A percentile compares a stretch with the other conserved stretches of the same genome.
Conservation (phyloP, 2,329 filamentous ascomycete species). For the Ascosphaera acerosa region DNA sequence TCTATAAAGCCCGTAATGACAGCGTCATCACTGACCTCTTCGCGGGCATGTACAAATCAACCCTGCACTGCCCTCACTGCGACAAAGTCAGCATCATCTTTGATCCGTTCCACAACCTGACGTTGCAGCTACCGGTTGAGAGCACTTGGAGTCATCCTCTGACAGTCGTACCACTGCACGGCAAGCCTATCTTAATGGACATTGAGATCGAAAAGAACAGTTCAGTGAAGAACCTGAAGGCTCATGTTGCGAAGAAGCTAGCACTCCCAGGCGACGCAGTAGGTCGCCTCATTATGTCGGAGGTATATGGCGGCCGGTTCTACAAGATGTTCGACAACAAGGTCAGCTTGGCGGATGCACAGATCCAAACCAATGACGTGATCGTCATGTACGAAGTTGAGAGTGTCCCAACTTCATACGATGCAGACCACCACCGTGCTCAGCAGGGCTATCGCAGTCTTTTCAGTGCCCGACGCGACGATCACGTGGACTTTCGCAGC, state of each 20-base stretch:
- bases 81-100: constrained; percentile 96
- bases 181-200: constrained; percentile 42
- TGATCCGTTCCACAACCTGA: constrained; percentile 88
- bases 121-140: constrained; percentile 68
- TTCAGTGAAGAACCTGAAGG: constrained; percentile 26
- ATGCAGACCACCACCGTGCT: constrained; percentile 25
- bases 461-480: no score
- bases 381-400: constrained; percentile 58
- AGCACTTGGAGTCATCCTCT: constrained; percentile 54
- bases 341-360: constrained; percentile 40
- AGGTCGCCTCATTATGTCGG: constrained; percentile 48
- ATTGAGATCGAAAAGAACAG: constrained; percentile 51
- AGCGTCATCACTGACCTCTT: constrained; percentile 91
- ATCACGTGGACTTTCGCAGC: no score
- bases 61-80: constrained; percentile 72
- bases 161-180: constrained; percentile 52
- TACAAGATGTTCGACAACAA: constrained; percentile 64
- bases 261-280: constrained; percentile 22
- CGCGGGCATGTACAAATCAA: constrained; percentile 96
- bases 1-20: constrained; percentile 77
- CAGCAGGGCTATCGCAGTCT: no score
- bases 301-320: constrained; percentile 62
- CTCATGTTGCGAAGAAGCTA: constrained; percentile 30
- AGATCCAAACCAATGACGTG: constrained; percentile 36
- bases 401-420: constrained; percentile 50